Evolutionary conservation across 257 asterid genomes (phyloP), one percentile per base, ranked within the genome.

Genomic region (Capsicum rhomboideum): DNA sequence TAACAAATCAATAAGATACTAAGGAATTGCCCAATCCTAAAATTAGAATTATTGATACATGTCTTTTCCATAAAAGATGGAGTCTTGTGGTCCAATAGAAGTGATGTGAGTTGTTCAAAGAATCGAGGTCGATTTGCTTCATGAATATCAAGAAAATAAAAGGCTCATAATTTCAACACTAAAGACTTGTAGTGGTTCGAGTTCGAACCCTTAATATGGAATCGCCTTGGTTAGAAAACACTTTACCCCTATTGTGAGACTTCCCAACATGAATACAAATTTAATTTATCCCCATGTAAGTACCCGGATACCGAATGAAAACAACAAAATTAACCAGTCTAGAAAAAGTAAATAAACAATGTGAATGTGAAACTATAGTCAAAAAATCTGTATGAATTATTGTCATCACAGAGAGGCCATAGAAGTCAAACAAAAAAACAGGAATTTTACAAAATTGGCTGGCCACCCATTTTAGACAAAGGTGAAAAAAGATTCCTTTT

Each of bases 401-500:
- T 75, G 61, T 75, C 1, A 75, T 3, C 58, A 21, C 16, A 71
- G 2, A 37, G 23, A 31, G 53, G 7, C 56, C 80, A 49, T 26
- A 75, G 10, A 75, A 75, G 81, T 75, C 63, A 50, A 75, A 77
- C 81, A 77, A 77, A 77, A 75, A 18, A 77, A 49, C 42, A 49
- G 23, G 61, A 49, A 14, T 50, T 75, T 74, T 75, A 75, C 63
- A 75, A 44, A 46, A 46, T 18, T 49, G 59, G 10, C 0, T 59
- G 11, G 75, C 54, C 11, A 61, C 40, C 66, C 79, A 49, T 64
- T 4, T 18, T 20, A 10, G 61, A 82, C 63, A 82, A 29, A 21
- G 13, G 31, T 82, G 31, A 9, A 40, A 58, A 82, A 82, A 49
- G 84, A 82, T 64, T 82, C 84, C 66, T 44, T 82, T 54, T 64